These are phyloP conservation scores for Sarocladium brachiariae DNA, from an alignment of 2,329 filamentous ascomycete genomes.

Conservation along the genomic window DNA sequence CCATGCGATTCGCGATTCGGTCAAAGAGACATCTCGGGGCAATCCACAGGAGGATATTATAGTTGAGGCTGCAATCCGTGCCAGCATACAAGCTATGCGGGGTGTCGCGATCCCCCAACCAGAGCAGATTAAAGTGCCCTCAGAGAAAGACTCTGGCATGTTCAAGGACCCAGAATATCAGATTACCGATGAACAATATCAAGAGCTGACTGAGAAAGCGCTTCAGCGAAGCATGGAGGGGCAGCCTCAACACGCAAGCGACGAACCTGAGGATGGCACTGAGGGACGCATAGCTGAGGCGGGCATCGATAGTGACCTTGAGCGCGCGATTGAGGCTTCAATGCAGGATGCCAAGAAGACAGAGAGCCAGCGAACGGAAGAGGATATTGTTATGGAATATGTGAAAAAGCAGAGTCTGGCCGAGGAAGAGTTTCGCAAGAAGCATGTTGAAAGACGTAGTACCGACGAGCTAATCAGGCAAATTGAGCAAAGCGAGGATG, in stretches of 20 bases:
- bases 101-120: constrained; percentile 11
- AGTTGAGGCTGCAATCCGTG: constrained; percentile 67
- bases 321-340: constrained; percentile 39
- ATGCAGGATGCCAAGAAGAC: constrained; percentile 35
- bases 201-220: constrained; percentile 48
- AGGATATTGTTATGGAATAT: constrained; percentile 69
- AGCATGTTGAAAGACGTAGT: constrained; percentile 13
- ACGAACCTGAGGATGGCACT: constrained; percentile 24
- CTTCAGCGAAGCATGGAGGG: constrained; percentile 45
- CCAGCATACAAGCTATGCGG: constrained; percentile 55
- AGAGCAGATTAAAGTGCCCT: constrained; percentile 17
- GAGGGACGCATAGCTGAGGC: constrained; percentile 10
- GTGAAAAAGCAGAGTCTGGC: constrained; percentile 69
- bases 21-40: constrained; percentile 63
- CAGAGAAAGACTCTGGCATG: constrained; percentile 23
- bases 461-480: constrained; percentile 28
- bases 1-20: constrained; percentile 62
- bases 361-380: constrained; percentile 47
- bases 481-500: constrained; percentile 37
- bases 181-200: constrained; percentile 52
- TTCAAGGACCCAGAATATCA: constrained; percentile 35
- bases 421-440: constrained; percentile 50
- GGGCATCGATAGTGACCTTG: constrained; percentile 38
- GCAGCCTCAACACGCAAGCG: constrained; percentile 33
- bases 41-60: constrained; percentile 61